Base-by-base conservation (phyloP, 2,329 filamentous ascomycete genomes). In the Coleophoma crateriformis region DNA sequence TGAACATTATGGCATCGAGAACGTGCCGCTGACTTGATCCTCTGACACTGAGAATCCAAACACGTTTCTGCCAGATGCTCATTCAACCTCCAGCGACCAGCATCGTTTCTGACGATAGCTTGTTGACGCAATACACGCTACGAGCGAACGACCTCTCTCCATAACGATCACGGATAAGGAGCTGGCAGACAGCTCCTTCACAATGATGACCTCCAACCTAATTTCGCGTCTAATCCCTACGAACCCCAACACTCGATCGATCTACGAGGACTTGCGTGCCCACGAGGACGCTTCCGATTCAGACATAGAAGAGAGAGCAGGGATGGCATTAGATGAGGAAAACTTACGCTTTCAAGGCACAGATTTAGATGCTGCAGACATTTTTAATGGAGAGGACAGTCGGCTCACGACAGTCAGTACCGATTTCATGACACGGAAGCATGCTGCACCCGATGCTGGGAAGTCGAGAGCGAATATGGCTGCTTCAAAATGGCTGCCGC, bases 231-330 rank as follows among this genome's bases (percentile, higher is more conserved):
- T 66, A 14, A 53, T 66, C 39, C 62, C 64, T 12, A 48, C 59
- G 33, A 66, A 65, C 42, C 46, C 58, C 12, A 52, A 56, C 34
- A 58, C 55, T 4, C 57, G 62, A n/a, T 67, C 64, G 8, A 66
- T 67, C 33, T 67, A 67, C 50, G 62, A 67, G 33, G 64, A 66
- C 33, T 57, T 67, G 8, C 57, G 59, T 50, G 59, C 57, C 38
- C 61, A 64, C 22, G 62, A 65, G 39, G 62, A 60, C 39, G 55
- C 52, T 10, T 58, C 58, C 10, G 63, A 61, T 33, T 59, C 57
- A 33, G 64, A 67, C 47, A 35, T 66, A 15, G 64, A 67, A 49
- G 62, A 63, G 42, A 58, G 57, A 38, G 62, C 60, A 14, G 62
- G 61, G 7, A 48, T 66, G 46, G 60, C 58, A 19, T 49, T 65